Evolutionary conservation across 2,329 filamentous ascomycete genomes (phyloP).

Genomic region (Aspergillus pseudonomiae): DNA sequence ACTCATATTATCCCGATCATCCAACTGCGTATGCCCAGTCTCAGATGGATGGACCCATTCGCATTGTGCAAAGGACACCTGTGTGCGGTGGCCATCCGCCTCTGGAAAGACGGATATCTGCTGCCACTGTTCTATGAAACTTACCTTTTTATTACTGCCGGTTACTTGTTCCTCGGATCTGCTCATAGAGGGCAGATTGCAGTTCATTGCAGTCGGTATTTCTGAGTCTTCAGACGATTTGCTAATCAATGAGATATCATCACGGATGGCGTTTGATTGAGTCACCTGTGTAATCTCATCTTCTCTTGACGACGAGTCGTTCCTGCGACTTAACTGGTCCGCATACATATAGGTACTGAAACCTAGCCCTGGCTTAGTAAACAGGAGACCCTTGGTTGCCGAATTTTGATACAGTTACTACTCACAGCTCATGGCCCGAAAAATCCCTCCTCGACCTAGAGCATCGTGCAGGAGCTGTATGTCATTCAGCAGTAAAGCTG

Average conservation of each 20-base stretch:
- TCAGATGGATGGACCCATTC: not conserved
- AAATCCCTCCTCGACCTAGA: not conserved
- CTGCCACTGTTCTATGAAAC: too few relatives aligned
- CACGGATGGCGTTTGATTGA: too few relatives aligned
- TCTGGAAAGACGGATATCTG: too few relatives aligned
- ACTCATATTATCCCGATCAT: not conserved
- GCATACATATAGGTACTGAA: not conserved
- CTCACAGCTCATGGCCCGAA: not conserved
- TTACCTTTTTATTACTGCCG: too few relatives aligned
- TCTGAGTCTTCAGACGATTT: too few relatives aligned
- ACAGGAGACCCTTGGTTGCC: not conserved
- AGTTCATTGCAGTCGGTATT: too few relatives aligned
- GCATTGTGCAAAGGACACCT: not conserved
- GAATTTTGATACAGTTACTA: too few relatives aligned
- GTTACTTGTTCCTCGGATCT: too few relatives aligned
- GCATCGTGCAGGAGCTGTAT: not conserved
- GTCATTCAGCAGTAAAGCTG: not conserved
- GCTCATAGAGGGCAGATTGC: too few relatives aligned
- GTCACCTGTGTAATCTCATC: not conserved
- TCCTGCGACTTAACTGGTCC: not conserved
- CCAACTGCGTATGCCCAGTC: not conserved
- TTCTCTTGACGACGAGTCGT: not conserved
- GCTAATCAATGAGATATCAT: too few relatives aligned
- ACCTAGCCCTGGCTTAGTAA: too few relatives aligned
- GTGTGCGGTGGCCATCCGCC: too few relatives aligned